These are phyloP conservation scores for Rhizomucor pusillus DNA, from an alignment of 371 early-diverging fungal genomes.

Conservation along the genomic window DNA sequence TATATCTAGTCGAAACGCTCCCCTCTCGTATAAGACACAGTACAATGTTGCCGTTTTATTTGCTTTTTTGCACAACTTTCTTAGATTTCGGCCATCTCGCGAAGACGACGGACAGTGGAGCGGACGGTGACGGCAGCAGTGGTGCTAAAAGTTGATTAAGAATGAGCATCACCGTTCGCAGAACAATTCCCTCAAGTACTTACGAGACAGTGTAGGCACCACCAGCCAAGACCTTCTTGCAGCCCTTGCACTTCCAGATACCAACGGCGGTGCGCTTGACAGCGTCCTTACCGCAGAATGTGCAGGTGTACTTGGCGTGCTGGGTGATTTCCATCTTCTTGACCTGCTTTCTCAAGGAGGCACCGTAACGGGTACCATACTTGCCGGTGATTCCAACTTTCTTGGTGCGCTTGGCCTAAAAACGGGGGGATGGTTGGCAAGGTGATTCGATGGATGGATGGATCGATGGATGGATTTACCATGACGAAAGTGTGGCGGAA, in stretches of 20 bases:
- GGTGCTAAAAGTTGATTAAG: constrained; percentile 68
- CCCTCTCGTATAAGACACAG: neutral
- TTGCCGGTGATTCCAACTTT: constrained; percentile 99
- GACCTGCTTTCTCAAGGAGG: constrained; percentile 99
- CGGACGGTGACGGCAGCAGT: constrained; percentile 93
- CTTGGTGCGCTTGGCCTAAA: constrained; percentile 97
- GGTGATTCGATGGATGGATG: constrained; percentile 15
- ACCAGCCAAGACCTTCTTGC: constrained; percentile 97
- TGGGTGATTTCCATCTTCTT: constrained; percentile 99
- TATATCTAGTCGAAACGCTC: too few species aligned
- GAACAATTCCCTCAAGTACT: constrained; percentile 19
- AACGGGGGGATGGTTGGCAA: neutral
- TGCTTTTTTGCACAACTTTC: neutral
- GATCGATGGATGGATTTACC: constrained; percentile 24
- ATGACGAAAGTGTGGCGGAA: neutral
- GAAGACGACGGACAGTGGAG: constrained; percentile 97
- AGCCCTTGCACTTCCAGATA: constrained; percentile 99
- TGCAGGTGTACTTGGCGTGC: constrained; percentile 99
- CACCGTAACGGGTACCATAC: constrained; percentile 99
- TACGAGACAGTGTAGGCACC: constrained; percentile 98
- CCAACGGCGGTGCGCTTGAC: constrained; percentile 98
- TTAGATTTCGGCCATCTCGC: constrained; percentile 95
- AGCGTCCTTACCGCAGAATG: constrained; percentile 99
- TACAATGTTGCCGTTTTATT: neutral
- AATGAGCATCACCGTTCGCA: too few species aligned